phyloP scores from a whole-genome alignment of 805 yeast genomes.

The Candida vaughaniae region DNA sequence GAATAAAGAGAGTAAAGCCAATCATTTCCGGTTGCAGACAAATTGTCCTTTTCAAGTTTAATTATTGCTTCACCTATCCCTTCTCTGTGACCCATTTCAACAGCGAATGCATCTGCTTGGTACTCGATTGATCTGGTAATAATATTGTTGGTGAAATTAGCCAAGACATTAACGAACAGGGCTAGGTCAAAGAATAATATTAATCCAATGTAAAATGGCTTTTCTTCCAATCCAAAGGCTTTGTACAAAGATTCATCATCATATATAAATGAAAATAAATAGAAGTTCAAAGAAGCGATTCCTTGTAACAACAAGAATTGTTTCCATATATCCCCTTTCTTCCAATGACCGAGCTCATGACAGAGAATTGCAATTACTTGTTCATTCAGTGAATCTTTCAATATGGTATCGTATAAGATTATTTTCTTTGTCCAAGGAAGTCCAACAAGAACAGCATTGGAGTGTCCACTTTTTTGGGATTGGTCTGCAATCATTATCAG shows the following conservation, averaged over 20 bases:
- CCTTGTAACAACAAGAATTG: too few species aligned
- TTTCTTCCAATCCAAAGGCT: constrained; percentile 4
- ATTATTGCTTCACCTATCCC: constrained; percentile 4
- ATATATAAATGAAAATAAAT: constrained; percentile 6
- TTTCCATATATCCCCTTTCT: neutral
- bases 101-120: constrained; percentile 7
- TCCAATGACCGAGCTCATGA: neutral
- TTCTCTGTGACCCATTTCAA: constrained; percentile 3
- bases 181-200: constrained; percentile 1
- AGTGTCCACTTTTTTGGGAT: constrained; percentile 91
- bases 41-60: constrained; percentile 5
- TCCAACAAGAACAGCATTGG: constrained; percentile 93
- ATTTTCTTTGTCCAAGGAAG: constrained; percentile 95
- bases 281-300: neutral
- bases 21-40: constrained; percentile 7
- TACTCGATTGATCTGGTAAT: constrained; percentile 6
- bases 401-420: constrained; percentile 87
- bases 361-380: too few species aligned
- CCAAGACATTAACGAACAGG: neutral
- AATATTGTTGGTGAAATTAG: constrained; percentile 1
- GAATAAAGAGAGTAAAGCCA: constrained; percentile 8
- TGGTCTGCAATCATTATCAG: constrained; percentile 88
- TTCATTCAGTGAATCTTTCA: constrained; percentile 69
- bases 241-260: constrained; percentile 1
- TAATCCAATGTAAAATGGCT: constrained; percentile 8